Base-by-base conservation (phyloP, 208 protist species). In the Trypanosoma conorhini region DNA sequence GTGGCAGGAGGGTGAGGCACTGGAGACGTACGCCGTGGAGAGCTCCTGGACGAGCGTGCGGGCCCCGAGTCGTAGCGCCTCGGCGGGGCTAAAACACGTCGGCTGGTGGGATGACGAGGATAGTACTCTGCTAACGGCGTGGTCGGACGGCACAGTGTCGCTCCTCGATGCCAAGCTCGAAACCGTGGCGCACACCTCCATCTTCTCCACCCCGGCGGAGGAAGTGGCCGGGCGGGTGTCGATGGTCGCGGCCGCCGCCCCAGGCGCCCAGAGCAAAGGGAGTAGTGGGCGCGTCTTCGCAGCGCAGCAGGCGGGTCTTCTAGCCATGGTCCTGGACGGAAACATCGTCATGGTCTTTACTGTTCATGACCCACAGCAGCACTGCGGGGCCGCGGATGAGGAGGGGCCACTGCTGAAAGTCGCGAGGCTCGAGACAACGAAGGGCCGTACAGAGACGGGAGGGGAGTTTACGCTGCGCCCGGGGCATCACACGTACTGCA, bases 311-410 rank as follows among this genome's bases (percentile, higher is more conserved):
- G 3, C 1, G 12, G 79, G 76, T n/a, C 63, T 88, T 38, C 28
- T 92, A 24, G 81, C 77, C 15, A 51, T 89, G 24, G 75, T 83
- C 31, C 48, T 90, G 15, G 74, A 81, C 26, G 58, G 79, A 64
- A 88, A 86, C 58, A 57, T 89, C 13, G 75, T 75, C 3, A 66
- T 78, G 5, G 78, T 77, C 1, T 92, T 89, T 46, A 76, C 73
- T 9, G 51, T 57, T 42, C 24, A 79, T 50, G 65, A 80, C 12
- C 75, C 56, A 4, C 15, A 64, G 4, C 60, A 62, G 28, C 30
- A 19, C 15, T 17, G 38, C n/a, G 38, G 7, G 19, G 24, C 21
- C 22, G 72, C 28, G 21, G 42, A 40, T 4, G 15, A 9, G 21
- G 8, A 33, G n/a, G 62, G 70, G 66, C 63, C 68, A 61, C 33